These are phyloP conservation scores for Xylaria intraflava DNA, from an alignment of 495 filamentous ascomycete genomes.

Conservation along the genomic window DNA sequence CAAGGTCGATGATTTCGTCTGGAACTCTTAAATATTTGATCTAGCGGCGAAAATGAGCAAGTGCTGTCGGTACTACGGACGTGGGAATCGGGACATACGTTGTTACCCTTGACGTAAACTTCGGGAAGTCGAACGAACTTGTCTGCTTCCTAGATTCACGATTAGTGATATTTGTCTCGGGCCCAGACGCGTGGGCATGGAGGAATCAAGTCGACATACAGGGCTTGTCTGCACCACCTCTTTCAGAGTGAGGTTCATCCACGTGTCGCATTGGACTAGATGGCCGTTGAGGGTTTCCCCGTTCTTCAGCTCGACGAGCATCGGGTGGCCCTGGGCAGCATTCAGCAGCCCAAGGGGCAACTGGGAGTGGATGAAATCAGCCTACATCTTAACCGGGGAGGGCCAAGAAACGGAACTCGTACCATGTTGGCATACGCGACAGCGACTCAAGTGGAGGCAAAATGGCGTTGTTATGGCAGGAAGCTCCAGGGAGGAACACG, in stretches of 20 bases:
- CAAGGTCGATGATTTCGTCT: conserved; percentile 89
- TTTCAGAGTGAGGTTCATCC: conserved; percentile 97
- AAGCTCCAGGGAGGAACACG: neutral
- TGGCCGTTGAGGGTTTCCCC: conserved; percentile 97
- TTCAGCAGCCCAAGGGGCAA: conserved; percentile 88
- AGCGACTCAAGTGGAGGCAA: neutral
- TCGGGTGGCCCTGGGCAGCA: conserved; percentile 94
- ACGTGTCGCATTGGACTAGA: conserved; percentile 92
- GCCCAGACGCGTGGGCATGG: neutral
- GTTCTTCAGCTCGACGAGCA: conserved; percentile 99
- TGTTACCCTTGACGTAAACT: conserved; percentile 94
- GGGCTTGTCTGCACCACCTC: conserved; percentile 97
- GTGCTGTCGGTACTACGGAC: neutral
- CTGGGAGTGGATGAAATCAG: conserved; percentile 39
- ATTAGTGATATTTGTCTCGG: neutral
- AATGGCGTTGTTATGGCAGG: neutral
- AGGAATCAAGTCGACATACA: conserved; percentile 28
- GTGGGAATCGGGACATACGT: conserved; percentile 49
- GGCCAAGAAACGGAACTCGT: neutral
- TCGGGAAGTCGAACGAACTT: conserved; percentile 86
- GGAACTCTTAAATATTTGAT: conserved; percentile 97
- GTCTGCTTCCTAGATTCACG: conserved; percentile 63
- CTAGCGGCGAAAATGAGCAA: conserved; percentile 37
- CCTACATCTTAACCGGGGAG: neutral
- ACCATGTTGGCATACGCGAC: conserved; percentile 9